A percentile compares a stretch with the other conserved stretches of the same genome.
phyloP scores from a whole-genome alignment of 768 basidiomycete genomes.

The Amyloporia xantha region DNA sequence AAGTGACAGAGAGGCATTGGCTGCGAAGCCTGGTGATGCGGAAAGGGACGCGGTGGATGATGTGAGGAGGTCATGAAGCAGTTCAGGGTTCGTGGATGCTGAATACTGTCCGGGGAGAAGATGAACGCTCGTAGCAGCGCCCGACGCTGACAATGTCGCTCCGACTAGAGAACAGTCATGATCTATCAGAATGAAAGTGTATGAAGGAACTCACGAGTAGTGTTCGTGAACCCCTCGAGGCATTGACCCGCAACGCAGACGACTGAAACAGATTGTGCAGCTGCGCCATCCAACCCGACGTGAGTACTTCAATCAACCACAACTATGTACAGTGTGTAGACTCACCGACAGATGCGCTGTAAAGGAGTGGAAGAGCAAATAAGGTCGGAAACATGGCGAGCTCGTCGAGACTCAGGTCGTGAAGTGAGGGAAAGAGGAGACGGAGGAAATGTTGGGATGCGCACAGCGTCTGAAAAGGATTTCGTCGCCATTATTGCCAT shows the following conservation, averaged over 20 bases:
- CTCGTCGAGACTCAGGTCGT: slow-evolving; percentile 11
- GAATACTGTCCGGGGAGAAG: slow-evolving; percentile 77
- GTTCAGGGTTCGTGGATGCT: slow-evolving; percentile 60
- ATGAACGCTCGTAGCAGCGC: slow-evolving; percentile 45
- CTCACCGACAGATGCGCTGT: slow-evolving; percentile 36
- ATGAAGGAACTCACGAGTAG: slow-evolving; percentile 43
- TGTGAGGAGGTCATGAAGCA: slow-evolving; percentile 62
- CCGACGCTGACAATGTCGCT: slow-evolving; percentile 52
- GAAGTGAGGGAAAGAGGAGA: slow-evolving; percentile 12
- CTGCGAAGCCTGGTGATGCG: slow-evolving; percentile 60
- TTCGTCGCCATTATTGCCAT: slow-evolving; percentile 18
- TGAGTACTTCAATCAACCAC: background rate
- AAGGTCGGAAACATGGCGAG: slow-evolving; percentile 35
- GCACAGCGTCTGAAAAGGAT: slow-evolving; percentile 13
- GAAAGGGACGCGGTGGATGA: slow-evolving; percentile 54
- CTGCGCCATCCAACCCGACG: slow-evolving; percentile 5
- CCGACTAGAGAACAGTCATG: slow-evolving; percentile 67
- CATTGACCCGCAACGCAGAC: slow-evolving; percentile 89
- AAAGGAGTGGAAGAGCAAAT: slow-evolving; percentile 29
- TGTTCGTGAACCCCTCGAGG: slow-evolving; percentile 71
- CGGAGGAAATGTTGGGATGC: slow-evolving; percentile 4
- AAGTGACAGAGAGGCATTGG: slow-evolving; percentile 45
- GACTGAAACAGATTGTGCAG: slow-evolving; percentile 53
- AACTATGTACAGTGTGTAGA: background rate
- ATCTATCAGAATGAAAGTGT: slow-evolving; percentile 7